Evolutionary conservation across 306 rosid species (phyloP), one percentile per base, ranked within the genome.

Genomic region (Cucumis sativus): DNA sequence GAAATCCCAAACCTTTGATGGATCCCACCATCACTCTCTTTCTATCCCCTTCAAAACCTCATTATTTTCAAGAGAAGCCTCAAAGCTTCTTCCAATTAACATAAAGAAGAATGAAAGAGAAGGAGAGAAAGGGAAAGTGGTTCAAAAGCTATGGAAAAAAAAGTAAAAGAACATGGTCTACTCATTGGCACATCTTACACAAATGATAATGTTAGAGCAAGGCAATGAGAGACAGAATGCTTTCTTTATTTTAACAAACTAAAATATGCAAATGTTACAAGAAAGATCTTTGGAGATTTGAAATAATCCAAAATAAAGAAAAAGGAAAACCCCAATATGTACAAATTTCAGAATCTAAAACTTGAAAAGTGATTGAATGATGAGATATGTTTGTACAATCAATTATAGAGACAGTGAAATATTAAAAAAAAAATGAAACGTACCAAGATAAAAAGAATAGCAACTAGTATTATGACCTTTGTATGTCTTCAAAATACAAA

Each of bases 21-120:
- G 92, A 87, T 87, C 93, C 93, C 94, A 90, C 90, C 85, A 84
- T 40, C 82, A 77, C 75, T 69, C 57, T 70, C n/a, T n/a, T 39
- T 6, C 75, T 45, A 23, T 23, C 11, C 37, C 57, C 60, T 71
- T 49, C 33, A 45, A 70, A 70, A 14, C 13, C 52, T 23, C 76
- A 70, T 17, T 41, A 8, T 41, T 67, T 67, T 67, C 52, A 68
- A 68, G 20, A 12, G 58, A 37, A 41, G 21, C 78, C 40, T 21
- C 56, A 25, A 75, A 79, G 65, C 67, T 37, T n/a, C 51, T 25
- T 21, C 58, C 59, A 69, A 66, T 18, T 23, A 18, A 37, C 72
- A 35, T 9, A 40, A 67, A 39, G 13, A 67, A 67, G 54, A 39
- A 16, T 17, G 30, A 5, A 17, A 67, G 28, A 18, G 71, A 41